A percentile compares a stretch with the other conserved stretches of the same genome.
Evolutionary conservation across 768 basidiomycete genomes (phyloP).

Genomic region (Cystobasidium onofrii): DNA sequence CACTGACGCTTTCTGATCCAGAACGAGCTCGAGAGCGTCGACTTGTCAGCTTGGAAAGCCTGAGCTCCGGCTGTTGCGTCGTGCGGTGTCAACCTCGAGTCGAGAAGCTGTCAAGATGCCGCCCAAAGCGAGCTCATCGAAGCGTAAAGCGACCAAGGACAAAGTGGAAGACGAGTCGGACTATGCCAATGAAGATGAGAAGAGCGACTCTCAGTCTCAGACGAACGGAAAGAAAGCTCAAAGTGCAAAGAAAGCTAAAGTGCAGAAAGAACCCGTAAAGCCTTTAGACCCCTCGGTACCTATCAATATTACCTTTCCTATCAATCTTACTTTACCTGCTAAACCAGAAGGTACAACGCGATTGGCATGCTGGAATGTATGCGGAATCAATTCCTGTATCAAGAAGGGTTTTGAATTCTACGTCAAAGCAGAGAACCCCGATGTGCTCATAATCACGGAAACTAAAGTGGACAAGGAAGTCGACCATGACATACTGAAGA

Average conservation of each 20-base stretch:
- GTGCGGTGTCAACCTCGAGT: background rate
- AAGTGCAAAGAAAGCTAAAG: constrained; percentile 34
- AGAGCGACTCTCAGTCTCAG: background rate
- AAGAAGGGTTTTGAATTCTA: constrained; percentile 83
- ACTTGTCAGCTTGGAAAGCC: background rate
- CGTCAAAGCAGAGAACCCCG: constrained; percentile 75
- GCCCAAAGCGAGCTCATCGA: background rate
- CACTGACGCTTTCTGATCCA: background rate
- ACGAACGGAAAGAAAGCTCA: constrained; percentile 10
- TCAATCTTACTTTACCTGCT: constrained; percentile 29
- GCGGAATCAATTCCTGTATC: constrained; percentile 62
- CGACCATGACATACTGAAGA: constrained; percentile 18
- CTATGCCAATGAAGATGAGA: constrained; percentile 19
- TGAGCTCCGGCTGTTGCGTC: background rate
- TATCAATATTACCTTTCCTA: constrained; percentile 38
- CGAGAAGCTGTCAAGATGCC: background rate
- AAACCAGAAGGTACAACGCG: constrained; percentile 22
- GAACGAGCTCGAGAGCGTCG: background rate
- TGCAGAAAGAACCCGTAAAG: constrained; percentile 36
- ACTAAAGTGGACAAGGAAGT: constrained; percentile 60
- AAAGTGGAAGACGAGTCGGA: constrained; percentile 13
- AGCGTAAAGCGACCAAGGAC: constrained; percentile 4
- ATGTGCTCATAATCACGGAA: constrained; percentile 73
- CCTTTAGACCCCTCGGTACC: constrained; percentile 38
- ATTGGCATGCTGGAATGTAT: constrained; percentile 47